phyloP scores from a whole-genome alignment of 2,329 filamentous ascomycete genomes.

The Keithomyces neogunnii region DNA sequence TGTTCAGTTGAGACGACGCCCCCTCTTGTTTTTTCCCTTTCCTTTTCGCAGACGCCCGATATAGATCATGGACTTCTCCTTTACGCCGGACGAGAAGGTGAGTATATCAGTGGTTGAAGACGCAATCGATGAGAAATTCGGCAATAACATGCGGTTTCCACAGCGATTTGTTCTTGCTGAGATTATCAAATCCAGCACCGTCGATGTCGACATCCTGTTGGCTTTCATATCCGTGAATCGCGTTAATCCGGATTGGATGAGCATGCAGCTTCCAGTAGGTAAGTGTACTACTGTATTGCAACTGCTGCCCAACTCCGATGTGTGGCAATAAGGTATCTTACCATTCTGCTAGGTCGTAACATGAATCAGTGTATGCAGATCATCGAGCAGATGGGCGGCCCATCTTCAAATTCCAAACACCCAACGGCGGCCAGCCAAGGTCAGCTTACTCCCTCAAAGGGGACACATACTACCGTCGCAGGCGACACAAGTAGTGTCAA shows the following conservation, averaged over 20 bases:
- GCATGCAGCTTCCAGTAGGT: constrained; percentile 40
- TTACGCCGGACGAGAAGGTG: constrained; percentile 11
- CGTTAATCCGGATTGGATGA: constrained; percentile 36
- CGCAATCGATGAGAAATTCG: background rate
- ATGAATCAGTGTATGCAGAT: constrained; percentile 37
- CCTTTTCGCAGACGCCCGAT: too few species aligned
- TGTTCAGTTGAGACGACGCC: background rate
- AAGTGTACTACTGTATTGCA: constrained; percentile 12
- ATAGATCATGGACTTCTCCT: constrained; percentile 7
- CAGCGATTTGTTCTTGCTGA: constrained; percentile 50
- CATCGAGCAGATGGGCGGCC: constrained; percentile 28
- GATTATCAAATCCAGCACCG: constrained; percentile 47
- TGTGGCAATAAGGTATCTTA: background rate
- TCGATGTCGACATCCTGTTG: constrained; percentile 37
- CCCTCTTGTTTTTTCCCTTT: background rate
- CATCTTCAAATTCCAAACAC: constrained; percentile 22
- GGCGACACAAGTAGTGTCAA: constrained; percentile 1
- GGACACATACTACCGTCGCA: background rate
- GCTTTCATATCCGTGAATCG: constrained; percentile 36
- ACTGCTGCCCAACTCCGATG: background rate
- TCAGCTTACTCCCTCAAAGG: constrained; percentile 15
- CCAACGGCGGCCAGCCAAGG: constrained; percentile 25
- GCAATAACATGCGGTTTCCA: background rate
- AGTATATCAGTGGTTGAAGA: background rate
- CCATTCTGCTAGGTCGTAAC: constrained; percentile 30